Base-by-base conservation (phyloP, 345 rosid species). In the Citrus trifoliata region DNA sequence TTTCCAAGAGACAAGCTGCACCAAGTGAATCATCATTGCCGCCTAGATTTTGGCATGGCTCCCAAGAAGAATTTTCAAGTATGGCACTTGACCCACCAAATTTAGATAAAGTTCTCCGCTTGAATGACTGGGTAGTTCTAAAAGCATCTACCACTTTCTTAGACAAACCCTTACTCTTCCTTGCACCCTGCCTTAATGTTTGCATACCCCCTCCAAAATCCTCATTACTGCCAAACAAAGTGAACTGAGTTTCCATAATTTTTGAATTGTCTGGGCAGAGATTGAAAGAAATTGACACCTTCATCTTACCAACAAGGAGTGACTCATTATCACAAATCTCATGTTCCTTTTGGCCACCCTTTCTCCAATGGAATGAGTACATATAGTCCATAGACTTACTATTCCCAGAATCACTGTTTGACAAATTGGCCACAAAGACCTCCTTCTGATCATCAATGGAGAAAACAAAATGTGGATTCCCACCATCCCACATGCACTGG, bases 191-290 rank as follows among this genome's bases (percentile, higher is more conserved):
- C 68, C 83, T 60, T 38, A 73, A 73, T 63, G 83, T 82, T 82
- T 84, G 91, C 67, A 66, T 62, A 67, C 75, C 84, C 55, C 74
- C 84, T 30, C 1, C 37, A 21, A 61, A 80, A 87, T 71, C 77
- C 79, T 82, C 93, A 82, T 78, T 83, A n/a, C 80, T 76, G 46
- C 88, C 88, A 80, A 87, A 91, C 55, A 96, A 85, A 85, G 92
- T 89, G 82, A 93, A 94, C 83, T 94, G 89, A 18, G 93, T 94
- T 88, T 89, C 89, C 88, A 88, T 82, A 27, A 79, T 85, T 85
- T 83, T 91, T 18, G 76, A 89, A 78, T 80, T 83, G 40, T 85
- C 33, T 1, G 89, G 80, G 21, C 90, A 87, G 70, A 87, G 71
- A 51, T 83, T 69, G 81, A 89, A 86, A 55, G 88, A 86, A 65